Percentiles rank a stretch among this genome's conserved stretches.
Conservation (phyloP, 2,329 filamentous ascomycete genomes). For the Fusarium chuoi region DNA sequence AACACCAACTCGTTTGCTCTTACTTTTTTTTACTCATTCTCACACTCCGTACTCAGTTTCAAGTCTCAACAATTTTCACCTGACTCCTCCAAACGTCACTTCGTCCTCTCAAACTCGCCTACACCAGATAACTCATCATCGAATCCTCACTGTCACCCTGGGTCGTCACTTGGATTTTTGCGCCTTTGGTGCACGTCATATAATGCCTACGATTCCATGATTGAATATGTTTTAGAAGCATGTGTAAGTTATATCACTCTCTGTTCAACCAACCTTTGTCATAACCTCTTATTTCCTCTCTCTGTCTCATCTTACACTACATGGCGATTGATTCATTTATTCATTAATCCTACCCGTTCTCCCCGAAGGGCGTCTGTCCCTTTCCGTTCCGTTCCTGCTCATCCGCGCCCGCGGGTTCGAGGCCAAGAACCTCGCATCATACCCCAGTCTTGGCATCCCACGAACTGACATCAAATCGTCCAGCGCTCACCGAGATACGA, state of each 20-base stretch:
- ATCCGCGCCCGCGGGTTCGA: slow-evolving; percentile 31
- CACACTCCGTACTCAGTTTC: background rate
- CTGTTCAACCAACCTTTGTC: background rate
- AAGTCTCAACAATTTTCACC: background rate
- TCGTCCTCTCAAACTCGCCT: slow-evolving; percentile 14
- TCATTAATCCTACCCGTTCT: slow-evolving; percentile 13
- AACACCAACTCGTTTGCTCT: slow-evolving; percentile 29
- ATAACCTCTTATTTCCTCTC: background rate
- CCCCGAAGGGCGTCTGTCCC: slow-evolving; percentile 12
- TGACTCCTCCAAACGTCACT: slow-evolving; percentile 29
- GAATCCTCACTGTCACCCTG: slow-evolving; percentile 25
- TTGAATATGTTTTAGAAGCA: slow-evolving; percentile 55
- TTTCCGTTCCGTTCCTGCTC: slow-evolving; percentile 27
- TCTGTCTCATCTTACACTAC: background rate
- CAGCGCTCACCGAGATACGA: slow-evolving; percentile 61
- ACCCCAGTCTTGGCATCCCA: slow-evolving; percentile 49
- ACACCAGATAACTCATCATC: background rate
- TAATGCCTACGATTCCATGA: slow-evolving; percentile 48
- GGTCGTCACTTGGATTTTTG: slow-evolving; percentile 37
- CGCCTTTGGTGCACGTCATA: slow-evolving; percentile 47
- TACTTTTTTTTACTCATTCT: slow-evolving; percentile 31
- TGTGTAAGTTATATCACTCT: slow-evolving; percentile 51
- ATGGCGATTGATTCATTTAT: slow-evolving; percentile 4
- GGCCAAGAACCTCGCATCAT: slow-evolving; percentile 44
- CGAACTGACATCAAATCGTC: slow-evolving; percentile 48